Evolutionary conservation across 192 early-diverging fungal genomes (phyloP).

Genomic region (Diversispora epigaea): DNA sequence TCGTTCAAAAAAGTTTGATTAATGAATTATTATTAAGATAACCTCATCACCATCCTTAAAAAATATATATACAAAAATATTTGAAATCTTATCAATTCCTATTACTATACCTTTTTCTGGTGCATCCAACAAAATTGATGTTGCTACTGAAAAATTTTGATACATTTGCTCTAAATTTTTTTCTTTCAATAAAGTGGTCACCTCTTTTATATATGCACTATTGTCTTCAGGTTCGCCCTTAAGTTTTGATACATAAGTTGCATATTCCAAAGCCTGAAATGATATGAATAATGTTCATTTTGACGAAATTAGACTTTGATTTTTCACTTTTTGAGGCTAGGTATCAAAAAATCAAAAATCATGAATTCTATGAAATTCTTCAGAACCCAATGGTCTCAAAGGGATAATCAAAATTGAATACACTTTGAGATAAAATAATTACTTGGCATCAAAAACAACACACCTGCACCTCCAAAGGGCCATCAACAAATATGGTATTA

Average conservation of each 20-base stretch:
- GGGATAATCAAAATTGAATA: background rate
- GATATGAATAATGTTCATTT: background rate
- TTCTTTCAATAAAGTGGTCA: conserved; percentile 53
- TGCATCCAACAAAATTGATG: conserved; percentile 53
- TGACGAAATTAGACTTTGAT: background rate
- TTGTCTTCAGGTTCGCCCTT: conserved; percentile 51
- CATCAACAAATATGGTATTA: conserved; percentile 32
- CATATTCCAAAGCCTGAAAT: conserved; percentile 67
- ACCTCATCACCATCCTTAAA: background rate
- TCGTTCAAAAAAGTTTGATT: no score
- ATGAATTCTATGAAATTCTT: conserved; percentile 4
- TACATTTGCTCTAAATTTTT: conserved; percentile 62
- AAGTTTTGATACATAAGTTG: conserved; percentile 61
- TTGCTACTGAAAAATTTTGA: conserved; percentile 55
- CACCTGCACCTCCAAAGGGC: conserved; percentile 29
- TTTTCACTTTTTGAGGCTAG: background rate
- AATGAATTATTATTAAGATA: no score
- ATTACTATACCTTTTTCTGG: conserved; percentile 55
- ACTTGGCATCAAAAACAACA: background rate
- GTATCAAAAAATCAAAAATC: no score
- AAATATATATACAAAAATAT: background rate
- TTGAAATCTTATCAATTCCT: background rate
- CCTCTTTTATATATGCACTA: conserved; percentile 47
- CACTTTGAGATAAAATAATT: background rate
- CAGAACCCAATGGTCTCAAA: background rate